phyloP scores from a whole-genome alignment of 768 basidiomycete species.

The Trametopsis cervina region DNA sequence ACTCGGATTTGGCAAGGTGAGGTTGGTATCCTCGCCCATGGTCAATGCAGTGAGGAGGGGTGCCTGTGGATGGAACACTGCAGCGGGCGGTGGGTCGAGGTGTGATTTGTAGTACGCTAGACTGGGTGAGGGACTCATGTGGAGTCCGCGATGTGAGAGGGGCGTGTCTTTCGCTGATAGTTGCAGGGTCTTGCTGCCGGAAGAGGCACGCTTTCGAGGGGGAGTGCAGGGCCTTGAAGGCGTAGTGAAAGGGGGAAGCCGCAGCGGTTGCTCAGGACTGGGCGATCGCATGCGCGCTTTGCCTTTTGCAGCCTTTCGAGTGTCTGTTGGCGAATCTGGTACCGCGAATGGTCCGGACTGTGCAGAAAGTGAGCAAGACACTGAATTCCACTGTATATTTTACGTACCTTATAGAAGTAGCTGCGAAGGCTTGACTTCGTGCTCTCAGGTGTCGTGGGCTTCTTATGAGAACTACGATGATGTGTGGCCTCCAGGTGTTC shows the following conservation, averaged over 20 bases:
- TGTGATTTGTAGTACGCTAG: slow-evolving; percentile 64
- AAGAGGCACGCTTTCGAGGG: slow-evolving; percentile 21
- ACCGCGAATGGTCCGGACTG: background rate
- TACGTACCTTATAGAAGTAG: background rate
- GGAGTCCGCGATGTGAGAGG: slow-evolving; percentile 58
- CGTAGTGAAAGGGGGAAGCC: slow-evolving; percentile 20
- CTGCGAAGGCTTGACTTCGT: background rate
- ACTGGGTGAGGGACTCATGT: slow-evolving; percentile 63
- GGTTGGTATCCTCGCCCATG: slow-evolving; percentile 19
- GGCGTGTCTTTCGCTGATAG: slow-evolving; percentile 62
- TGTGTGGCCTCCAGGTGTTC: slow-evolving; percentile 1
- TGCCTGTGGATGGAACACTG: slow-evolving; percentile 25
- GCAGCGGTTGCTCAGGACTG: slow-evolving; percentile 1
- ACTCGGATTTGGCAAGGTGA: slow-evolving; percentile 12
- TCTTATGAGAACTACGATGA: background rate
- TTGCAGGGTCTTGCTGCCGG: slow-evolving; percentile 24
- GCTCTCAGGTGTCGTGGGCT: background rate
- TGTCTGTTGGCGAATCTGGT: slow-evolving; percentile 10
- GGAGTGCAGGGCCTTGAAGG: slow-evolving; percentile 37
- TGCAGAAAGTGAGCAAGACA: background rate
- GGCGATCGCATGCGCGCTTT: slow-evolving; percentile 8
- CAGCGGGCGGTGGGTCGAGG: slow-evolving; percentile 52
- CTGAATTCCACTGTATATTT: background rate
- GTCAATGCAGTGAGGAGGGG: slow-evolving; percentile 30
- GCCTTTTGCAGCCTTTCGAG: background rate